Conservation (phyloP, 371 early-diverging fungal genomes). For the Paraphysoderma sedebokerense region DNA sequence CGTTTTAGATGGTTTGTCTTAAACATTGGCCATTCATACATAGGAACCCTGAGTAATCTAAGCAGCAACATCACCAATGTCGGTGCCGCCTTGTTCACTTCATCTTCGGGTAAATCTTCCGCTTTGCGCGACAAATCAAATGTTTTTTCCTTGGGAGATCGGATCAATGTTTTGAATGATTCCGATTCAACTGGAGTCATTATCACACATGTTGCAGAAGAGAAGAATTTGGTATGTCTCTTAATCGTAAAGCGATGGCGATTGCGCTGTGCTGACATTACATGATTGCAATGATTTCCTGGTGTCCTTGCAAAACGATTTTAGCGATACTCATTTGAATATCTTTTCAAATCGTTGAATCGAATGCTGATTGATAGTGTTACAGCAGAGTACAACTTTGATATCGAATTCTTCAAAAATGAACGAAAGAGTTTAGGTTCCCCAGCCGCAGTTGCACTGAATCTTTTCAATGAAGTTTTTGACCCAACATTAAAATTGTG, state of each 20-base stretch:
- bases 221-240: conserved; percentile 43
- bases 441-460: conserved; percentile 30
- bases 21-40: too few relatives aligned
- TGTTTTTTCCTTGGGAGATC: conserved; percentile 50
- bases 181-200: conserved; percentile 55
- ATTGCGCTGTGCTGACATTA: too few relatives aligned
- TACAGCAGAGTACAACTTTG: conserved; percentile 76
- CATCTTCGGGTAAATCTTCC: too few relatives aligned
- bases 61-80: too few relatives aligned
- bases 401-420: conserved; percentile 59
- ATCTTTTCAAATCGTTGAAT: conserved; percentile 65
- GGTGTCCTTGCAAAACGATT: too few relatives aligned
- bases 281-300: too few relatives aligned
- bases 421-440: conserved; percentile 2
- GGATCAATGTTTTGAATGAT: conserved; percentile 44
- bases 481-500: conserved; percentile 61
- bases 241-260: too few relatives aligned
- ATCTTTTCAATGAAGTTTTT: conserved; percentile 49
- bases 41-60: too few relatives aligned
- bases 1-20: too few relatives aligned
- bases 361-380: conserved; percentile 80
- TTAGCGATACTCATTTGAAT: conserved; percentile 53
- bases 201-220: conserved; percentile 61
- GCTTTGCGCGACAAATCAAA: conserved; percentile 60
- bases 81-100: too few relatives aligned